Evolutionary conservation across 164 flowering plant genomes (phyloP).

Genomic region (Santalum album): DNA sequence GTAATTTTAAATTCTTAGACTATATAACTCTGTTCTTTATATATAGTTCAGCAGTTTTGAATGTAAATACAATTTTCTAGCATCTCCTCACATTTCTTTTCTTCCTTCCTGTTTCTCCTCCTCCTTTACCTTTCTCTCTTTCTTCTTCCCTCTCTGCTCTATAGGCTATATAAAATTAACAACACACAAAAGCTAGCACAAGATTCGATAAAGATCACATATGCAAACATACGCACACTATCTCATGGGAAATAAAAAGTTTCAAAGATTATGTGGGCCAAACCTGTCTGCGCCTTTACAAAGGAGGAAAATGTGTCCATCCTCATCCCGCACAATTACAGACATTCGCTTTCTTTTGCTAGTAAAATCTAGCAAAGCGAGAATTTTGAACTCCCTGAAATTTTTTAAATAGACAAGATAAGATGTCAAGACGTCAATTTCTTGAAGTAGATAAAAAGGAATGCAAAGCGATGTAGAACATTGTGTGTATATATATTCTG

Average conservation of each 20-base stretch:
- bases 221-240: background rate
- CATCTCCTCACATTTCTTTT: too few relatives aligned
- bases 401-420: slow-evolving; percentile 7
- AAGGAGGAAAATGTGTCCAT: slow-evolving; percentile 70
- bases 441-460: background rate
- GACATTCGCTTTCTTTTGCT: slow-evolving; percentile 98
- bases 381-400: slow-evolving; percentile 79
- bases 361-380: slow-evolving; percentile 74
- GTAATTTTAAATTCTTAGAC: too few relatives aligned
- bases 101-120: too few relatives aligned
- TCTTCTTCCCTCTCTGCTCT: too few relatives aligned
- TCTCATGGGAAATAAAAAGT: background rate
- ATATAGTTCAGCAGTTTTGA: too few relatives aligned
- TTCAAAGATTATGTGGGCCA: slow-evolving; percentile 10
- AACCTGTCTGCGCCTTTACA: slow-evolving; percentile 99
- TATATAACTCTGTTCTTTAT: too few relatives aligned
- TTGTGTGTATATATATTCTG: slow-evolving; percentile 9
- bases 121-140: too few relatives aligned
- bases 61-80: too few relatives aligned
- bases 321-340: slow-evolving; percentile 72
- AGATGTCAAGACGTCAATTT: slow-evolving; percentile 1
- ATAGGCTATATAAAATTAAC: too few relatives aligned
- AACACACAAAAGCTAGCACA: too few relatives aligned
- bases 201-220: background rate
- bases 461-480: background rate